These are phyloP conservation scores for Dendrothele bispora DNA, from an alignment of 768 basidiomycete species.

Conservation along the genomic window DNA sequence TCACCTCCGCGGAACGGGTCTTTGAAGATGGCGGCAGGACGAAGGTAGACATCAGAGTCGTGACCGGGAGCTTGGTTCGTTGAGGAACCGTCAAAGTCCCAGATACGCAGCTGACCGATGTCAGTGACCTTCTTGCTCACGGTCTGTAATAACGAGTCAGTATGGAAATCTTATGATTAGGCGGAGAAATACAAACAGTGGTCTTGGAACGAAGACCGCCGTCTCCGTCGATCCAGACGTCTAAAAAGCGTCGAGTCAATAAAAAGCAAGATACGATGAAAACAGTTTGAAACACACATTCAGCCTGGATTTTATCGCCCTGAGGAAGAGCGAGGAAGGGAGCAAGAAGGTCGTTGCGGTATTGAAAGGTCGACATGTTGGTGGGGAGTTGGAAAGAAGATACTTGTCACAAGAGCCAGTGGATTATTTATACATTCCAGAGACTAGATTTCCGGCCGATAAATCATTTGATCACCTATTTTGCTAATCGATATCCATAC, in stretches of 20 bases:
- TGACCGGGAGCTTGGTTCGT: conserved; percentile 95
- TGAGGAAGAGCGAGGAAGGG: conserved; percentile 89
- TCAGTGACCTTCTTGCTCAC: conserved; percentile 83
- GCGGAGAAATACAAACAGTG: conserved; percentile 53
- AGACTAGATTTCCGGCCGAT: too few relatives aligned
- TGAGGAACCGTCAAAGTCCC: conserved; percentile 99
- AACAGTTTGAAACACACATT: conserved; percentile 55
- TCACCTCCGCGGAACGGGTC: conserved; percentile 99
- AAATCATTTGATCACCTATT: too few relatives aligned
- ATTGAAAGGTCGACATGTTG: conserved; percentile 41
- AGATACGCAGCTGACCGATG: conserved; percentile 89
- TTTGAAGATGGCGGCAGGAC: conserved; percentile 95
- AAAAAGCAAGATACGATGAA: conserved; percentile 14
- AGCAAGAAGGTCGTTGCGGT: conserved; percentile 83
- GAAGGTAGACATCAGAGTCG: conserved; percentile 98
- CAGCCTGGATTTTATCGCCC: conserved; percentile 92
- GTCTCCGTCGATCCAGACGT: conserved; percentile 98
- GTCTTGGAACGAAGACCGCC: conserved; percentile 95
- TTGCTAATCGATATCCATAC: too few relatives aligned
- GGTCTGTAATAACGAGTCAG: conserved; percentile 52
- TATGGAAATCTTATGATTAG: conserved; percentile 1
- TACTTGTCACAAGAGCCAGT: too few relatives aligned
- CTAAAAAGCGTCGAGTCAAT: conserved; percentile 40
- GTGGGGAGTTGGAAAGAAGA: conserved; percentile 3
- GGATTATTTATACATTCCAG: too few relatives aligned